Evolutionary conservation across 164 flowering plant genomes (phyloP).

Genomic region (Piper longum): DNA sequence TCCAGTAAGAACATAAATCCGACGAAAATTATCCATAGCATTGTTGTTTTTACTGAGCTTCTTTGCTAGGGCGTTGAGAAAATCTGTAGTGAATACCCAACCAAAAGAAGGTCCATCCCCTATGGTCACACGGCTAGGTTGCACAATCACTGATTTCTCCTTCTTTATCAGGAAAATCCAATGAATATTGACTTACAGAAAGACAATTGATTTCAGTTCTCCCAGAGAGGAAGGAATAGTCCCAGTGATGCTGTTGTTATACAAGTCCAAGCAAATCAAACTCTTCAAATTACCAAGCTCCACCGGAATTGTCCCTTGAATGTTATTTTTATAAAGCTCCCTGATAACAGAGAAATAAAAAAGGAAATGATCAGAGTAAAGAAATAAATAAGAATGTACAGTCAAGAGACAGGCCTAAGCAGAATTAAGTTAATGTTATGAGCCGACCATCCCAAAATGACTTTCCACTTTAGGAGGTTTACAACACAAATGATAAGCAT

Average conservation of each 20-base stretch:
- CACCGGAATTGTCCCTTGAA: slow-evolving; percentile 59
- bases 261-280: slow-evolving; percentile 74
- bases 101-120: too few species aligned
- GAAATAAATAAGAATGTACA: not conserved
- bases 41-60: slow-evolving; percentile 21
- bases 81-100: too few species aligned
- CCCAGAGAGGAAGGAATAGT: slow-evolving; percentile 59
- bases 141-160: too few species aligned
- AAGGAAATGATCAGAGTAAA: not conserved
- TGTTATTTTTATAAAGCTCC: slow-evolving; percentile 78
- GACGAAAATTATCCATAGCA: slow-evolving; percentile 52
- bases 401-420: not conserved
- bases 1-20: slow-evolving; percentile 66
- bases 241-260: slow-evolving; percentile 74
- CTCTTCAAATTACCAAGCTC: slow-evolving; percentile 76
- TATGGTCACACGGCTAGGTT: too few species aligned
- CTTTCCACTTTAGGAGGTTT: too few species aligned
- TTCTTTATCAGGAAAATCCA: too few species aligned
- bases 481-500: too few species aligned
- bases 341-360: slow-evolving; percentile 17
- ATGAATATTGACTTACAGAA: slow-evolving; percentile 36
- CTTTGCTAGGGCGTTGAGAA: too few species aligned
- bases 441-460: too few species aligned
- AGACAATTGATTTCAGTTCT: slow-evolving; percentile 63
- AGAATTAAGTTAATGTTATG: too few species aligned